Percentiles rank a stretch among this genome's conserved stretches.
phyloP scores from a whole-genome alignment of 148 eudicot genomes.

The Rhododendron molle region DNA sequence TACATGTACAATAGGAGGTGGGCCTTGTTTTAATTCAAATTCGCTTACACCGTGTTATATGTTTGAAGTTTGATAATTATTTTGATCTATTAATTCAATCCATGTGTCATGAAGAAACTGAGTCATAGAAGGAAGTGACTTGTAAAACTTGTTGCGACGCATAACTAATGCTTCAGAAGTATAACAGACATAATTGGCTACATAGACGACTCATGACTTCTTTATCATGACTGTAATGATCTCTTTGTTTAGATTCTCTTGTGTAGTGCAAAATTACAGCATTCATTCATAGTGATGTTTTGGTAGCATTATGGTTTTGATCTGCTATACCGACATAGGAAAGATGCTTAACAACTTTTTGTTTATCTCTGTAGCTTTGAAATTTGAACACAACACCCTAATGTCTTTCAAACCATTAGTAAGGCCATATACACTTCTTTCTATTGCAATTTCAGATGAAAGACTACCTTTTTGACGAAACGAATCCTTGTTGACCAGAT shows the following conservation, averaged over 20 bases:
- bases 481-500: not conserved
- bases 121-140: not conserved
- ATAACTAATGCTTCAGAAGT: not conserved
- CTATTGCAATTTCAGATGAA: not conserved
- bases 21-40: not conserved
- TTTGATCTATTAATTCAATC: not conserved
- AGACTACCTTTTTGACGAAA: not conserved
- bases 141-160: not conserved
- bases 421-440: not conserved
- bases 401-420: not conserved
- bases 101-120: not conserved
- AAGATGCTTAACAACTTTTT: constrained; percentile 1
- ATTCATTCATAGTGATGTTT: not conserved
- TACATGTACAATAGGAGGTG: not conserved
- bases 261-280: not conserved
- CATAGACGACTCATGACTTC: not conserved
- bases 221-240: not conserved
- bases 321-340: not conserved
- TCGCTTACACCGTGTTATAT: not conserved
- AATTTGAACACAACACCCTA: not conserved
- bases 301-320: not conserved
- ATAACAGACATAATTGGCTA: not conserved
- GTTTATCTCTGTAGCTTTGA: not conserved
- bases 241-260: not conserved
- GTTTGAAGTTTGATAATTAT: not conserved